Evolutionary conservation across 2,329 filamentous ascomycete genomes (phyloP), one percentile per base, ranked within the genome.

Genomic region (Hymenotorrendiella dingleyae): DNA sequence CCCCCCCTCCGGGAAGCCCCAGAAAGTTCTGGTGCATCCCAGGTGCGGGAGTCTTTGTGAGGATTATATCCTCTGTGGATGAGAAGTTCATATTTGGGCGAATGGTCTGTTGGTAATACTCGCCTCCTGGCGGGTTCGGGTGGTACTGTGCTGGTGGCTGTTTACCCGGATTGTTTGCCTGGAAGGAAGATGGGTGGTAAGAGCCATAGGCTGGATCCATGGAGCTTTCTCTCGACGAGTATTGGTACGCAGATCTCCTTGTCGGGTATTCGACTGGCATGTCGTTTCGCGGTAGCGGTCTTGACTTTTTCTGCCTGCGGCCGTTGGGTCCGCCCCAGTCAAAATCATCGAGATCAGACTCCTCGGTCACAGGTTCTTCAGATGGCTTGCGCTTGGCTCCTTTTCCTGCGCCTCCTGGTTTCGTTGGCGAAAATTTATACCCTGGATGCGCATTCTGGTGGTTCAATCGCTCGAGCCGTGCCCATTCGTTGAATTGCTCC

Each of bases 341-440:
- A 36, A 64, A 69, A 22, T 68, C 66, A n/a, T 70, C 70, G 37
- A 70, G 60, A 26, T 72, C 70, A 10, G 67, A 71, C 4, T 65
- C 57, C 6, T 66, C 59, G 19, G 54, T 69, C 23, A 65, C 62
- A 10, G 42, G 36, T 21, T 67, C 63, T 33, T 66, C 64, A 5
- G 55, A 54, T 17, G 54, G 45, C 49, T 75, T 77, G 53, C 74
- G 72, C 54, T 73, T 76, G 27, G 65, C 53, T 10, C 57, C 59
- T 38, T 69, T 67, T 12, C 71, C 64, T 36, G 46, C 32, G n/a
- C n/a, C n/a, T 11, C 55, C 58, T 24, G 72, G 67, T 65, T 93
- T 94, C 56, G 83, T 82, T 2, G 91, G 91, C 2, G 86, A 84
- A 67, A 97, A 98, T 65, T 94, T 97, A 72, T 97, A 98, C 30